Base-by-base conservation (phyloP, 2,329 filamentous ascomycete genomes). In the Sporothrix dimorphospora region DNA sequence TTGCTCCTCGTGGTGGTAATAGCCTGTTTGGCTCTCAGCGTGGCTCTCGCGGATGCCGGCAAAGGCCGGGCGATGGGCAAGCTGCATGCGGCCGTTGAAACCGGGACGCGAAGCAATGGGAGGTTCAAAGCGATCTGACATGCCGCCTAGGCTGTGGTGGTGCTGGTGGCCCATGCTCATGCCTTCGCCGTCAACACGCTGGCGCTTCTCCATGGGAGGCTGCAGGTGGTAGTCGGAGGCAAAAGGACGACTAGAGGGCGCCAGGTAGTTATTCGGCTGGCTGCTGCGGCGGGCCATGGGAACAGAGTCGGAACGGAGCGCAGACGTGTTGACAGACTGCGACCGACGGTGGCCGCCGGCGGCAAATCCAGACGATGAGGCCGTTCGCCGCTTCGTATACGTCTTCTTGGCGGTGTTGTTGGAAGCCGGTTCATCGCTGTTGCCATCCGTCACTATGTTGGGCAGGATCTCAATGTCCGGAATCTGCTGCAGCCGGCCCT, bases 401-500 rank as follows among this genome's bases (percentile, higher is more conserved):
- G 27, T 51, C 53, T 72, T 73, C 70, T 74, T 74, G 3, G 70
- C 66, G 49, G 40, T 71, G 53, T 55, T 72, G 45, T 65, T 72
- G 45, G 73, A 75, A 73, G 80, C 16, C 72, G 53, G 30, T 8
- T 72, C 71, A n/a, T 67, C 42, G 21, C n/a, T 67, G 53, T n/a
- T 49, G 72, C 5, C 73, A 53, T 75, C 69, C 0, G 71, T 67
- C 5, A 72, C 61, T 63, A 89, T 86, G 72, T 86, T 85, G 1
- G 87, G 87, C 4, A 89, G 81, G 21, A 89, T 86, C 79, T 89
- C 87, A 71, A 89, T 86, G 73, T 89, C 87, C 0, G 87, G 87
- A 1, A 89, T 84, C 71, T 85, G 83, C 4, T 77, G 79, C 45
- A 87, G 77, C 1, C 78, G 76, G 12, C 82, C 81, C 9, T 78